Conservation (phyloP, 73 alveolate genomes). For the Paramecium sexaurelia region DNA sequence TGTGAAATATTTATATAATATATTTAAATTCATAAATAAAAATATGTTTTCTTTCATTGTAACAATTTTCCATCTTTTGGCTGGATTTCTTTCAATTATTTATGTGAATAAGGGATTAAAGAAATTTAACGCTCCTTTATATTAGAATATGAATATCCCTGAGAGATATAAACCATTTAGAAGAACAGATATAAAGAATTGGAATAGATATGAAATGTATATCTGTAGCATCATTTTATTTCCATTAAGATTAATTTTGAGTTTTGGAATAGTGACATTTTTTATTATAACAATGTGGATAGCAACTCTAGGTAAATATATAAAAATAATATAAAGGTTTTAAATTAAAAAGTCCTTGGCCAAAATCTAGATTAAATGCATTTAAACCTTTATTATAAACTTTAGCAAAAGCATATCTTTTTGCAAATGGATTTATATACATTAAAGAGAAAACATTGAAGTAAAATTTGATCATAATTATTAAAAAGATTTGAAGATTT, state of each 20-base stretch:
- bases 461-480: neutral
- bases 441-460: conserved; percentile 1
- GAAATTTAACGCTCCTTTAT: neutral
- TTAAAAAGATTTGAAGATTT: conserved; percentile 7
- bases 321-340: neutral
- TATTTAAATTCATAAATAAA: neutral
- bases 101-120: neutral
- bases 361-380: neutral
- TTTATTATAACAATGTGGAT: neutral
- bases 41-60: neutral
- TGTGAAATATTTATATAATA: too few relatives aligned
- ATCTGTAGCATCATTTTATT: conserved; percentile 37
- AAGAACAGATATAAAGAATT: conserved; percentile 48
- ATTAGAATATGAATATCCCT: neutral
- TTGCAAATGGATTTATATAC: conserved; percentile 18
- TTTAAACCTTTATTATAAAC: neutral
- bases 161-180: conserved; percentile 40
- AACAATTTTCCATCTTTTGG: neutral
- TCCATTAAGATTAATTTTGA: conserved; percentile 25
- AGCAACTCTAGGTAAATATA: neutral
- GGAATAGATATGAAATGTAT: conserved; percentile 45
- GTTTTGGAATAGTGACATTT: neutral
- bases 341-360: conserved; percentile 36
- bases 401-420: neutral
- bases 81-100: neutral